phyloP scores from a whole-genome alignment of 106 monocot species.

The Iris macrosiphon region DNA sequence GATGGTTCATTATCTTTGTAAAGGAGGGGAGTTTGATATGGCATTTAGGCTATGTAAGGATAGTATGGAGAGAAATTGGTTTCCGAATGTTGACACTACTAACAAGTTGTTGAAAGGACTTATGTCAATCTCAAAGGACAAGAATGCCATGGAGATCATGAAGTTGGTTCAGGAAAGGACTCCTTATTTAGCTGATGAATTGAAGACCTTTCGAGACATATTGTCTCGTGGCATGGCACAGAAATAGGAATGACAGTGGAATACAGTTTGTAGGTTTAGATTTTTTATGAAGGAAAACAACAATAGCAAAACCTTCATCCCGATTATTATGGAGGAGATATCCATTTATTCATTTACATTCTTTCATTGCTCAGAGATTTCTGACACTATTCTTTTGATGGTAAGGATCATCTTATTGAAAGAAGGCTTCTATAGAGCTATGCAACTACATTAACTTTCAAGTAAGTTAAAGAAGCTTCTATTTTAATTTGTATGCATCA shows the following conservation, averaged over 20 bases:
- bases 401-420: too few relatives aligned
- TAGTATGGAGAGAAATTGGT: constrained; percentile 87
- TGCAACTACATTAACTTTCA: too few relatives aligned
- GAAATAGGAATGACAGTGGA: constrained; percentile 1
- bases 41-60: constrained; percentile 82
- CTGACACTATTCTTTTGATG: too few relatives aligned
- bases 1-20: constrained; percentile 91
- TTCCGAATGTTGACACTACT: constrained; percentile 57
- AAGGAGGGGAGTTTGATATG: constrained; percentile 60
- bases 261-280: neutral
- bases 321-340: too few relatives aligned
- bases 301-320: too few relatives aligned
- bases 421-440: too few relatives aligned
- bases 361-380: too few relatives aligned
- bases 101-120: constrained; percentile 56
- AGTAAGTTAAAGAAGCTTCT: too few relatives aligned
- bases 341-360: too few relatives aligned
- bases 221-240: constrained; percentile 17
- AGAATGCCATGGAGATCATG: constrained; percentile 58
- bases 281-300: too few relatives aligned
- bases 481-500: too few relatives aligned
- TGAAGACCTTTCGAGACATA: constrained; percentile 30
- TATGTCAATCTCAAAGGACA: constrained; percentile 37
- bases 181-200: constrained; percentile 52
- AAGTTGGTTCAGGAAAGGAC: constrained; percentile 43